phyloP scores from a whole-genome alignment of 2,329 filamentous ascomycete species.

The Pseudocercospora macadamiae region DNA sequence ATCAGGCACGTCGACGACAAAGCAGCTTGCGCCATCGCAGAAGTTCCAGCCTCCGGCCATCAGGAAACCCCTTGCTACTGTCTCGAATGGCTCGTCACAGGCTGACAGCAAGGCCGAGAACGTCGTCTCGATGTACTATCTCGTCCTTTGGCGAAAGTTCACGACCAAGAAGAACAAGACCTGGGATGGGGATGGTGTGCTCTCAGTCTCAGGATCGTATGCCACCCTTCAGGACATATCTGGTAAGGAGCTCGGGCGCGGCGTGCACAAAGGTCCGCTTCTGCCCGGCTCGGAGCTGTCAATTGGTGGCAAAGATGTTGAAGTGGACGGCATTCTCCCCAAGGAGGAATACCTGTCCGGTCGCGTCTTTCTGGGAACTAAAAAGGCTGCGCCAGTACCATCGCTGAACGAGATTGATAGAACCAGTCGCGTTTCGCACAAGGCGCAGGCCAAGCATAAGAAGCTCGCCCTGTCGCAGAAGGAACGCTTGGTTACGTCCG shows the following conservation, averaged over 20 bases:
- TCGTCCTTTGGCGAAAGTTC: slow-evolving; percentile 63
- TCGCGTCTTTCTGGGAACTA: slow-evolving; percentile 32
- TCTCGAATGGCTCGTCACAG: slow-evolving; percentile 27
- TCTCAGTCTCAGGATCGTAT: slow-evolving; percentile 60
- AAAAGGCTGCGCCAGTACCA: slow-evolving; percentile 30
- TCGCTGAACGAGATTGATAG: slow-evolving; percentile 33
- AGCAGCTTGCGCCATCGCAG: slow-evolving; percentile 29
- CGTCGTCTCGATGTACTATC: slow-evolving; percentile 45
- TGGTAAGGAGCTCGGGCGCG: slow-evolving; percentile 65
- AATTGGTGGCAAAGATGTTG: slow-evolving; percentile 68
- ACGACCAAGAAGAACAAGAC: slow-evolving; percentile 76
- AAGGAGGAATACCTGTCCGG: slow-evolving; percentile 54
- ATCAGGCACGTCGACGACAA: slow-evolving; percentile 12
- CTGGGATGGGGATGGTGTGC: slow-evolving; percentile 73
- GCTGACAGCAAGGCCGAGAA: slow-evolving; percentile 16
- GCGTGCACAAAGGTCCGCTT: slow-evolving; percentile 58
- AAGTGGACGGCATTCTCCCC: slow-evolving; percentile 65
- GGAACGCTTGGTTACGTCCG: slow-evolving; percentile 41
- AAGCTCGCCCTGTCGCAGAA: slow-evolving; percentile 46
- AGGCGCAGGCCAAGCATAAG: slow-evolving; percentile 36
- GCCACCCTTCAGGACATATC: slow-evolving; percentile 64
- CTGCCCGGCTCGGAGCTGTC: slow-evolving; percentile 64
- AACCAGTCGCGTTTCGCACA: slow-evolving; percentile 31
- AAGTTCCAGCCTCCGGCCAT: slow-evolving; percentile 27
- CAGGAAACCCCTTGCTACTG: slow-evolving; percentile 36